Evolutionary conservation across 352 stramenopile species (phyloP), one percentile per base, ranked within the genome.

Genomic region (Pythium sukuiense): DNA sequence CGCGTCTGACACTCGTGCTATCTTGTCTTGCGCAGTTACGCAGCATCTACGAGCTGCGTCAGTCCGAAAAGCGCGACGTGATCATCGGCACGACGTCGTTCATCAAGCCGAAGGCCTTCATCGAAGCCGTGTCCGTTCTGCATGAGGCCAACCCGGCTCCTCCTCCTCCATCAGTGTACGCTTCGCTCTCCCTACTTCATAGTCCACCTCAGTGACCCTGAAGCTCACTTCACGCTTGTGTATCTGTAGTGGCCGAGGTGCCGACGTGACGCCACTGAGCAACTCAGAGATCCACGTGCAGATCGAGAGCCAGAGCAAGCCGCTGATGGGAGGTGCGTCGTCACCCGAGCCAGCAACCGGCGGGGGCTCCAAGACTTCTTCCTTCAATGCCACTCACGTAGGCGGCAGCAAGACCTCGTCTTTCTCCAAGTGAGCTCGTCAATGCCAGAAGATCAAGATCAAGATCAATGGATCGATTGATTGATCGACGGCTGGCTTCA

Each of bases 41-140:
- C 24, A 92, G 83, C 50, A 87, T 93, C 45, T 93, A 95, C 60
- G 85, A 95, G 41, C 68, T 93, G 39, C 84, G 85, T 4, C 61
- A 69, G 6, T 63, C 72, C 35, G 83, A 93, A 55, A 93, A 90
- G 58, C 79, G 84, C 11, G 86, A 93, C 55, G 69, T 95, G 24
- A 61, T 93, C 46, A 37, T 95, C 5, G 84, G 84, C 27, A 75
- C 84, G 24, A 95, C 87, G n/a, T 72, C 83, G 14, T 89, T 92
- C 37, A 67, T 95, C 45, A 76, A 80, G 53, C 83, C 84, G 7
- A 76, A 76, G 46, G 64, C 66, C 9, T 93, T 81, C 55, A 71
- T 95, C 8, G 76, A 93, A 12, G 69, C 72, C 1, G 65, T 95
- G 16, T 74, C 79, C 3, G 81, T 75, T 13, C 76, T 94, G n/a